Evolutionary conservation across 164 flowering plant genomes (phyloP).

Genomic region (Piper longum): DNA sequence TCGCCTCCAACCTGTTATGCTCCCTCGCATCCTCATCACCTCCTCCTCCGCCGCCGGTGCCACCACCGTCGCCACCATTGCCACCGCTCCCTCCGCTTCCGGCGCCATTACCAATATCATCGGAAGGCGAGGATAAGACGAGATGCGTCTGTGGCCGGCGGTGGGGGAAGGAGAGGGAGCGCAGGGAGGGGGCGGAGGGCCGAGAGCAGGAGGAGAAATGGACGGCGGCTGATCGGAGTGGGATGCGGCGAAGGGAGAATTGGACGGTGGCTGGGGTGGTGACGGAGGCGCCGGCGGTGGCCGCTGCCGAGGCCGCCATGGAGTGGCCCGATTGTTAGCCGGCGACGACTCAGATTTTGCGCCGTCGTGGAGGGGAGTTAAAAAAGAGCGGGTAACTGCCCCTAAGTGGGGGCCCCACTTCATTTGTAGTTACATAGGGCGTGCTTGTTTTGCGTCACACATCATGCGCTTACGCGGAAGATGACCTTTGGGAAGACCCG

Average conservation of each 20-base stretch:
- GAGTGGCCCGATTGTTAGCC: neutral
- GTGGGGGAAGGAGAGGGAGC: neutral
- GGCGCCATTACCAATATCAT: slow-evolving; percentile 6
- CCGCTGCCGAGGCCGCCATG: neutral
- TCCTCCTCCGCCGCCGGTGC: slow-evolving; percentile 17
- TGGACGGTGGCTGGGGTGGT: neutral
- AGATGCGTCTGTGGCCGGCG: neutral
- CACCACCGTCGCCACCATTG: slow-evolving; percentile 2
- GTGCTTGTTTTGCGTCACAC: too few relatives aligned
- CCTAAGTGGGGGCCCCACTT: too few relatives aligned
- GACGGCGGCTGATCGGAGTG: neutral
- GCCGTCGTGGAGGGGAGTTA: too few relatives aligned
- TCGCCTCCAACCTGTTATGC: slow-evolving; percentile 38
- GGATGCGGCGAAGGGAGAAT: neutral
- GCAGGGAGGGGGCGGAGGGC: neutral
- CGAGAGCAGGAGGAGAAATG: neutral
- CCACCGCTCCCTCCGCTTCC: slow-evolving; percentile 6
- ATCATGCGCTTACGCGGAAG: too few relatives aligned
- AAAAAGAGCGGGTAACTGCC: too few relatives aligned
- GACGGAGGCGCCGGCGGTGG: neutral
- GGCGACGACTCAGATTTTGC: neutral
- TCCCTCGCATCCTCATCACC: slow-evolving; percentile 33
- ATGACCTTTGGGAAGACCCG: too few relatives aligned
- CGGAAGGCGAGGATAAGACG: neutral
- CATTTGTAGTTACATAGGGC: too few relatives aligned